Evolutionary conservation across 2,329 filamentous ascomycete genomes (phyloP), one percentile per base, ranked within the genome.

Genomic region (Trichoderma oligosporum): DNA sequence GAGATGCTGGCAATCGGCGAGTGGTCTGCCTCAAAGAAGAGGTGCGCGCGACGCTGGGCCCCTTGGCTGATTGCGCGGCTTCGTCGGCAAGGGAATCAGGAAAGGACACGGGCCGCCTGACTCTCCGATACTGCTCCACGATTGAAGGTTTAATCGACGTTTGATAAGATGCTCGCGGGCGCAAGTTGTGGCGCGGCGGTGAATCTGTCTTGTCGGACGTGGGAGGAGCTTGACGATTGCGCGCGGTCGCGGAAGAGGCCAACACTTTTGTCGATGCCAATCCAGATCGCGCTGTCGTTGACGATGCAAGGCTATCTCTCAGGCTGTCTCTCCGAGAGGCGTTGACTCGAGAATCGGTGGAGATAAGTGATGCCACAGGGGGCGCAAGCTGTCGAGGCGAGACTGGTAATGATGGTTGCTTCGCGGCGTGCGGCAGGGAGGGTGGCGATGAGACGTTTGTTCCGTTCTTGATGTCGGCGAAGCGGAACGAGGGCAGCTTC

Each of bases 401-500:
- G 38, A 27, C 52, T n/a, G 51, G 22, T 42, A 36, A 54, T 31
- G 31, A 54, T 31, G 56, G 29, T 57, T 55, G 60, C 49, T 59
- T 60, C 60, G 56, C 61, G 60, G 58, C 56, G 56, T 60, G 60
- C 51, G 56, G 52, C 49, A 59, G 60, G 61, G 63, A 62, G 62
- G 63, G 61, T 42, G 56, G 58, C 53, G 63, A 61, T 60, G 61
- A 63, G 61, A 59, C 58, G 61, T 65, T 56, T 57, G 63, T 60
- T 45, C 48, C 64, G 60, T 58, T 73, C 56, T 70, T 71, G 55
- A 77, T 70, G 69, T 82, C 79, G 62, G 74, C 76, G 65, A 80
- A 80, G 58, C 80, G 80, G 67, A 78, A 81, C 20, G 79, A 74
- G 25, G 81, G 80, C 62, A 82, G 70, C 64, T 82, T 82, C 60